Evolutionary conservation across 2,329 filamentous ascomycete genomes (phyloP).

Genomic region (Drechslerella stenobrocha): DNA sequence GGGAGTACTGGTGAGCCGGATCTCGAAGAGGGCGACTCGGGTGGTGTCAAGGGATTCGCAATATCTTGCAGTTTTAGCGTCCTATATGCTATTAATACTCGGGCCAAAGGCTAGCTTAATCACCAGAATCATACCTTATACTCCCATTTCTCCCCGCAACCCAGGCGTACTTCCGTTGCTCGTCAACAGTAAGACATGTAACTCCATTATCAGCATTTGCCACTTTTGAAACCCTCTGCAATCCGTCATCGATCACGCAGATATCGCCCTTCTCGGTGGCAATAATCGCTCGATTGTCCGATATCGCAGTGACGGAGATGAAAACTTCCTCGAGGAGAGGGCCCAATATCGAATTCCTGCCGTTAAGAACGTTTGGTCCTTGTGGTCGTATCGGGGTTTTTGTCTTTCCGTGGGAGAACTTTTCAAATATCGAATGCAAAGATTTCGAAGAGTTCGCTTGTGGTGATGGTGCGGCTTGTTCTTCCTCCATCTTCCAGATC

Average conservation of each 20-base stretch:
- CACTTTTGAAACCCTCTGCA: slow-evolving; percentile 62
- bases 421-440: slow-evolving; percentile 46
- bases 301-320: slow-evolving; percentile 72
- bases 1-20: slow-evolving; percentile 53
- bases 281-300: slow-evolving; percentile 73
- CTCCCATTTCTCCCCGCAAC: slow-evolving; percentile 56
- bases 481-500: slow-evolving; percentile 82
- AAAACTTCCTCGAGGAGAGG: slow-evolving; percentile 81
- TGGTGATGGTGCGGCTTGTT: slow-evolving; percentile 56
- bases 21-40: slow-evolving; percentile 52
- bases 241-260: slow-evolving; percentile 80
- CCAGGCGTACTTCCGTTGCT: slow-evolving; percentile 54
- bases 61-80: slow-evolving; percentile 53
- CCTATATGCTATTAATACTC: slow-evolving; percentile 32
- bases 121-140: slow-evolving; percentile 54
- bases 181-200: slow-evolving; percentile 56
- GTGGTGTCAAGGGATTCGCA: slow-evolving; percentile 52
- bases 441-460: slow-evolving; percentile 38
- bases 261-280: slow-evolving; percentile 86
- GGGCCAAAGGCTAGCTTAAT: not conserved
- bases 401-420: slow-evolving; percentile 54
- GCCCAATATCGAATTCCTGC: slow-evolving; percentile 84
- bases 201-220: slow-evolving; percentile 57
- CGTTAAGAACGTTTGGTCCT: slow-evolving; percentile 71
- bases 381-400: slow-evolving; percentile 56